Conservation (phyloP, 768 basidiomycete species). For the Lactarius indigo region DNA sequence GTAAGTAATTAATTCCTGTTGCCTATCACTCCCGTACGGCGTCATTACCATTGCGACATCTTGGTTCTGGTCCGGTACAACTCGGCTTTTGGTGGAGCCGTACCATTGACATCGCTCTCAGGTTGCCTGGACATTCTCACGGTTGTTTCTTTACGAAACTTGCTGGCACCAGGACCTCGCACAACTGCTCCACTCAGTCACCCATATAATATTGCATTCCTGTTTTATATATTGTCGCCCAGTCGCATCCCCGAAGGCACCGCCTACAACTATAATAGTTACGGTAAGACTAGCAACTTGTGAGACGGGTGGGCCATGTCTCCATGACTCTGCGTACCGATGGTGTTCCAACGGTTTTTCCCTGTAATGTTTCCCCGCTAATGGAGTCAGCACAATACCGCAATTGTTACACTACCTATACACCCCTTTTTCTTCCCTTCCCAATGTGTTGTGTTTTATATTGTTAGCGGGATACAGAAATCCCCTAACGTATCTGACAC, state of each 20-base stretch:
- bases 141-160: neutral
- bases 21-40: neutral
- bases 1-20: neutral
- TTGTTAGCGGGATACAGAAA: neutral
- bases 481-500: neutral
- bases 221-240: neutral
- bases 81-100: neutral
- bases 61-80: neutral
- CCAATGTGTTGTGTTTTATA: neutral
- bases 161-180: neutral
- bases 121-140: neutral
- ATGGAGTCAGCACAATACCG: neutral
- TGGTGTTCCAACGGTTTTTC: neutral
- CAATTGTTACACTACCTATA: neutral
- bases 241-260: neutral
- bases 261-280: neutral
- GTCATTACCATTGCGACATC: too few relatives aligned
- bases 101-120: neutral
- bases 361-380: neutral
- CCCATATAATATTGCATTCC: neutral
- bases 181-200: neutral
- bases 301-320: neutral
- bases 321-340: neutral
- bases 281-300: neutral
- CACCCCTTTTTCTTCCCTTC: neutral